These are phyloP conservation scores for Spiromastix sp. DNA, from an alignment of 2,329 filamentous ascomycete species.

Conservation along the genomic window DNA sequence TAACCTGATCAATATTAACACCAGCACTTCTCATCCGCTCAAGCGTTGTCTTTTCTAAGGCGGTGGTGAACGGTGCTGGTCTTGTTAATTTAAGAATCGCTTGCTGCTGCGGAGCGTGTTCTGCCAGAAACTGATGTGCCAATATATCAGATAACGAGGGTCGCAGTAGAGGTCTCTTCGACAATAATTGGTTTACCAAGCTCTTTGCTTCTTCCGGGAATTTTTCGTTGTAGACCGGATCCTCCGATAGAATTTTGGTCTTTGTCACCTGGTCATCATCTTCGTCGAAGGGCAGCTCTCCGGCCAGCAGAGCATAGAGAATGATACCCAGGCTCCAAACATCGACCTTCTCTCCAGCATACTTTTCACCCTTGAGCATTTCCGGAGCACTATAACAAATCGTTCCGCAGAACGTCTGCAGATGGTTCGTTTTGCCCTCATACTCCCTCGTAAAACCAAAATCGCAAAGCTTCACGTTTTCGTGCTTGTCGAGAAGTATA, in stretches of 20 bases:
- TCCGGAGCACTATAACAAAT: constrained; percentile 97
- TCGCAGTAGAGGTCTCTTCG: constrained; percentile 76
- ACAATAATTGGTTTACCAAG: constrained; percentile 69
- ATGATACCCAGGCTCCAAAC: constrained; percentile 97
- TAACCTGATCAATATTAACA: constrained; percentile 86
- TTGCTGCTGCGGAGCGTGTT: constrained; percentile 79
- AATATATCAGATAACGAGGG: constrained; percentile 78
- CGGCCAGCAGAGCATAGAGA: constrained; percentile 70
- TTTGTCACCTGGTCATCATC: constrained; percentile 87
- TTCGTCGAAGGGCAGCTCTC: constrained; percentile 85
- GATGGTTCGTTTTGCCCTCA: constrained; percentile 83
- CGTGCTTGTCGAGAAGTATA: constrained; percentile 89
- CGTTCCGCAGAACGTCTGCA: constrained; percentile 96
- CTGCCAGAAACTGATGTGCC: constrained; percentile 74
- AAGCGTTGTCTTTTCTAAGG: constrained; percentile 80
- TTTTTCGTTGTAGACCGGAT: constrained; percentile 74
- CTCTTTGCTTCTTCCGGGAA: constrained; percentile 68
- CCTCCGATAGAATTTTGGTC: constrained; percentile 69
- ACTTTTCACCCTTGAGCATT: constrained; percentile 97
- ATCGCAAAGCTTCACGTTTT: constrained; percentile 95
- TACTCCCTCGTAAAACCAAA: constrained; percentile 98
- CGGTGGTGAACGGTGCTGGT: constrained; percentile 71
- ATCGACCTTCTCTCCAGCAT: constrained; percentile 94
- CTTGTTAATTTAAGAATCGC: constrained; percentile 76
- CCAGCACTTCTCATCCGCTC: constrained; percentile 89